A percentile compares a stretch with the other conserved stretches of the same genome.
Evolutionary conservation across 768 basidiomycete genomes (phyloP).

Genomic region (Kwoniella bestiolae): DNA sequence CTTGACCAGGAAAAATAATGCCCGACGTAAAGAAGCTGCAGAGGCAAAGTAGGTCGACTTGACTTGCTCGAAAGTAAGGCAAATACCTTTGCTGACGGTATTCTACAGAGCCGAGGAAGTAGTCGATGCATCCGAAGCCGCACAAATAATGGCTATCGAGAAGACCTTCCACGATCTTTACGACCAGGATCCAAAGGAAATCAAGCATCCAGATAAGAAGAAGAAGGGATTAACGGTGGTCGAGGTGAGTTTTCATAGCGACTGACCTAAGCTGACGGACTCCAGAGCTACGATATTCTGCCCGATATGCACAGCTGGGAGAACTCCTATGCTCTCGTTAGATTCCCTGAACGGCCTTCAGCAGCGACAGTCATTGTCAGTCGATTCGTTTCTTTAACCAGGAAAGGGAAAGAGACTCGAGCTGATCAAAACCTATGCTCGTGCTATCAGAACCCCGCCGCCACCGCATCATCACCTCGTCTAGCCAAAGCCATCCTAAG

Average conservation of each 20-base stretch:
- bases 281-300: conserved; percentile 48
- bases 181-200: conserved; percentile 20
- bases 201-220: conserved; percentile 43
- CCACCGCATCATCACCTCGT: conserved; percentile 34
- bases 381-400: background rate
- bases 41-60: conserved; percentile 36
- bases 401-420: background rate
- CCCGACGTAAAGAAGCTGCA: conserved; percentile 30
- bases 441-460: conserved; percentile 31
- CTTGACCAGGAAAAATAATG: conserved; percentile 58
- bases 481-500: conserved; percentile 41
- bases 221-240: conserved; percentile 41
- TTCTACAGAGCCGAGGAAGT: conserved; percentile 25
- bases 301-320: conserved; percentile 48
- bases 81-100: background rate
- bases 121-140: conserved; percentile 52
- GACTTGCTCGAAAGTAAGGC: no score
- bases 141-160: conserved; percentile 54
- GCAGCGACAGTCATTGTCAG: conserved; percentile 43
- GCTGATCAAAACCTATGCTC: no score
- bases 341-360: conserved; percentile 51
- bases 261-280: background rate
- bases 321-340: conserved; percentile 44
- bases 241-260: conserved; percentile 36
- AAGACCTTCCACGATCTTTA: conserved; percentile 44